phyloP scores from a whole-genome alignment of 805 yeast species.

The Saccharomycopsis lassenensis region DNA sequence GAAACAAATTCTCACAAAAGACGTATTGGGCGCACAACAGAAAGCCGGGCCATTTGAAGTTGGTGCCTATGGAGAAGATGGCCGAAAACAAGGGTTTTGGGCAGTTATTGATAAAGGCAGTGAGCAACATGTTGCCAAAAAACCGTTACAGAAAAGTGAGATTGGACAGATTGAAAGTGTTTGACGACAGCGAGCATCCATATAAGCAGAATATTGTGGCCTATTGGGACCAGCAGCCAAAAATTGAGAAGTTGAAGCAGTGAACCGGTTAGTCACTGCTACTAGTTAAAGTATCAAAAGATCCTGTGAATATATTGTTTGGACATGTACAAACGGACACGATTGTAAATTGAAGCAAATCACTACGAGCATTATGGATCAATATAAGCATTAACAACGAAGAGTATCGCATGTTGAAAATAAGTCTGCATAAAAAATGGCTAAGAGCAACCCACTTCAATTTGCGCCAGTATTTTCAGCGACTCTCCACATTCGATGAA shows the following conservation, averaged over 20 bases:
- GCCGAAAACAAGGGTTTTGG: conserved; percentile 73
- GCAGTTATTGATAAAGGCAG: conserved; percentile 81
- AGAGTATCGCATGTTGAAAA: no score
- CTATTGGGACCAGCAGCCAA: conserved; percentile 65
- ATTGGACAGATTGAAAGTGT: conserved; percentile 73
- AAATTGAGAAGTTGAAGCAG: conserved; percentile 26
- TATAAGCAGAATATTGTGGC: conserved; percentile 76
- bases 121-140: conserved; percentile 92
- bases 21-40: conserved; percentile 83
- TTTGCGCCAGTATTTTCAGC: no score
- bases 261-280: conserved; percentile 18
- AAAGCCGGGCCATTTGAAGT: conserved; percentile 81
- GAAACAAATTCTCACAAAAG: conserved; percentile 71
- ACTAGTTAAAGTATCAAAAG: conserved; percentile 1
- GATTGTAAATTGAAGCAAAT: no score
- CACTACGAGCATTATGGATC: no score
- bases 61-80: conserved; percentile 70
- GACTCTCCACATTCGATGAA: no score
- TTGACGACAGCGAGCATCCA: conserved; percentile 84
- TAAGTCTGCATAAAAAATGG: no score
- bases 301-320: no score
- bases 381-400: no score
- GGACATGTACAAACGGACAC: no score
- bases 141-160: conserved; percentile 72
- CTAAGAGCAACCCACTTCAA: no score